Conservation (phyloP, 345 rosid genomes). For the Camelina sativa region DNA sequence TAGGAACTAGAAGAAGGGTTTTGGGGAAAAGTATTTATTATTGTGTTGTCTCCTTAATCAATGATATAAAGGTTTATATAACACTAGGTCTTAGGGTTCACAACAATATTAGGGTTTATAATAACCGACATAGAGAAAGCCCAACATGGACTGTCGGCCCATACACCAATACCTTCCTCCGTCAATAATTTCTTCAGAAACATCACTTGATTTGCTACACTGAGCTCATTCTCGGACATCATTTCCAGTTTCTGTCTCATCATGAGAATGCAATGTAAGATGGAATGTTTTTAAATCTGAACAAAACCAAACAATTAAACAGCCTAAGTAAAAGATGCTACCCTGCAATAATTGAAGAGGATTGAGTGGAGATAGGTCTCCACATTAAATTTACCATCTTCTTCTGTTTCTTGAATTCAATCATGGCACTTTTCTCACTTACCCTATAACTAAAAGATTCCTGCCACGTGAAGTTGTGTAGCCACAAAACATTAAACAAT, state of each 20-base stretch:
- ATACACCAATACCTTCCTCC: background rate
- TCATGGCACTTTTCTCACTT: conserved; percentile 40
- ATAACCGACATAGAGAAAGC: no score
- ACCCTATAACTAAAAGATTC: conserved; percentile 42
- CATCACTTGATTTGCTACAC: conserved; percentile 46
- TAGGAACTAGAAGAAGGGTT: no score
- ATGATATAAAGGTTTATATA: no score
- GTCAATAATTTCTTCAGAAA: conserved; percentile 33
- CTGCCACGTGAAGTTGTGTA: conserved; percentile 35
- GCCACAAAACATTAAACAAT: conserved; percentile 19
- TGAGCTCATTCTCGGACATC: conserved; percentile 44
- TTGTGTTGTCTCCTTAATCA: no score
- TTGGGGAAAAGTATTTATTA: no score
- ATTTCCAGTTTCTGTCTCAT: conserved; percentile 50
- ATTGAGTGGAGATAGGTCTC: conserved; percentile 62
- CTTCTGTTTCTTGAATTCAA: conserved; percentile 46
- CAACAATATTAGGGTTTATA: no score
- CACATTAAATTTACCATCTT: conserved; percentile 51
- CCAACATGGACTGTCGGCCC: no score
- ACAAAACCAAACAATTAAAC: background rate
- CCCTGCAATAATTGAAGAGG: conserved; percentile 55
- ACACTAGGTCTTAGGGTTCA: no score
- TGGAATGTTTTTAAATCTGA: background rate
- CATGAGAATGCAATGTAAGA: conserved; percentile 9
- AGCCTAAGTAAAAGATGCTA: background rate